phyloP scores from a whole-genome alignment of 306 rosid species.

The Abrus pulchellus region DNA sequence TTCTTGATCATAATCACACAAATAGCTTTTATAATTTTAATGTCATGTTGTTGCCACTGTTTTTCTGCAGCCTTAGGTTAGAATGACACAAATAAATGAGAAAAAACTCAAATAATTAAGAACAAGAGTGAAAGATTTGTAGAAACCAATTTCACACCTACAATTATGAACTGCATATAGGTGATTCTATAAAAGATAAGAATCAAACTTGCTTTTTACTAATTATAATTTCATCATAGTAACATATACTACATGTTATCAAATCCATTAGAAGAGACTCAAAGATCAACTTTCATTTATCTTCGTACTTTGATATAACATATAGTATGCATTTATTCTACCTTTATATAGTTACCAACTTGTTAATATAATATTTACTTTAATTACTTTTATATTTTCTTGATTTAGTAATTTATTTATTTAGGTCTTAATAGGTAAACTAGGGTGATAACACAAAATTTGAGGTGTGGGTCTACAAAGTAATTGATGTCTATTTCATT shows the following conservation, averaged over 20 bases:
- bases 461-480: too few species aligned
- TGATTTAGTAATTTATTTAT: too few species aligned
- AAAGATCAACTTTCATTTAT: background rate
- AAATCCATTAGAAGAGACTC: background rate
- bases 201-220: background rate
- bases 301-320: background rate
- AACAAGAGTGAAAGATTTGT: constrained; percentile 61
- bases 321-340: background rate
- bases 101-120: constrained; percentile 63
- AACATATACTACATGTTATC: background rate
- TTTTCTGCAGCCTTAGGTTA: constrained; percentile 56
- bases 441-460: too few species aligned
- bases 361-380: constrained; percentile 2
- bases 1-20: too few species aligned
- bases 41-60: background rate
- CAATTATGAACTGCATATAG: constrained; percentile 56
- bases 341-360: background rate
- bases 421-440: too few species aligned
- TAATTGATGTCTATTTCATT: too few species aligned
- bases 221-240: background rate
- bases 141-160: constrained; percentile 63
- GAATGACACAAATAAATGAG: constrained; percentile 53
- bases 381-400: background rate
- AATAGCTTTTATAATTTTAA: background rate
- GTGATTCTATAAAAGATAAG: constrained; percentile 45